Evolutionary conservation across 257 asterid genomes (phyloP), one percentile per base, ranked within the genome.

Genomic region (Euphrasia confusa): DNA sequence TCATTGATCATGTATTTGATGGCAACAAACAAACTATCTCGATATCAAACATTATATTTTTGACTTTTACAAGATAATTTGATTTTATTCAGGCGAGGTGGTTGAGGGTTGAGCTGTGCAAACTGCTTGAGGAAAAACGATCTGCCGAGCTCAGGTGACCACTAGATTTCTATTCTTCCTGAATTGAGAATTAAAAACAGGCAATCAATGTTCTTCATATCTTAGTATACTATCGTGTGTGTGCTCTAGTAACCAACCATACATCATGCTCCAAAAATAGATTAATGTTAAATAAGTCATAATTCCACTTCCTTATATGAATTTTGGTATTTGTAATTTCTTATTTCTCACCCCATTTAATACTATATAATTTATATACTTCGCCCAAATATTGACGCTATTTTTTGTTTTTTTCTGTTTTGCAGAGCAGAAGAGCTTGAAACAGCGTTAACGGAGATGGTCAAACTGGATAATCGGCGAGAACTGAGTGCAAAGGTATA

Each of bases 361-460:
- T 35, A 35, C 13, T 39, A 32, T 39, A 32, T 45, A 49, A 40
- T 17, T 26, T 48, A 58, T 5, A 54, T 35, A 56, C 44, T 54
- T 7, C 47, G 15, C 21, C 3, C 63, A 68, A 53, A 2, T 26
- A 59, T 61, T 54, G 9, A 49, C 6, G 24, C 71, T 13, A 13
- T 37, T 39, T 60, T 57, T n/a, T 0, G 10, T 21, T 21, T 21
- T 15, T 50, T 49, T 4, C 28, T n/a, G n/a, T 63, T 63, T 78
- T 65, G 61, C 88, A 92, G 97, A 83, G 96, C 96, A 10, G 96
- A 92, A 79, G 99, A 92, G 81, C 83, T 89, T 30, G 97, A 92
- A 77, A 89, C 86, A 66, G 95, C 99, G 61, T 55, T 89, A 45
- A 84, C 87, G 91, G 99, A 92, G 83, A 89, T 89, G 97, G 97